Evolutionary conservation across 306 rosid genomes (phyloP), one percentile per base, ranked within the genome.

Genomic region (Fragaria vesca): DNA sequence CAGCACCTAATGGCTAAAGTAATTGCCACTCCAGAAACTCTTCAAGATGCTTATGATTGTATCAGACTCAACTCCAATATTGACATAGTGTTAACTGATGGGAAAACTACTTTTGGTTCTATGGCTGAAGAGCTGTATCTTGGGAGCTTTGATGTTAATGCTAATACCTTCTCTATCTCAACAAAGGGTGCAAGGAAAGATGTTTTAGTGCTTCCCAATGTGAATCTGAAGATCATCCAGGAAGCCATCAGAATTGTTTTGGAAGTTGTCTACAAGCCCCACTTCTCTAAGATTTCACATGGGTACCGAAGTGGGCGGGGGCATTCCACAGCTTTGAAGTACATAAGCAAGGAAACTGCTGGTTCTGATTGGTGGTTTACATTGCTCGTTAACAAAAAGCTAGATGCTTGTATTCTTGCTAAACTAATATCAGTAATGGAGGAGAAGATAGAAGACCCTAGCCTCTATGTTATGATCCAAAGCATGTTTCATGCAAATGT

Each of bases 301-400:
- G 98, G 98, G 9, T 88, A 92, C 66, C 88, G 97, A 60, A 94
- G 94, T 55, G 96, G 98, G n/a, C 84, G 91, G 79, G 98, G 96
- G n/a, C 86, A 86, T 28, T 72, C 75, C 4, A 69, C 87, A 0
- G 98, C 92, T 24, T 80, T 94, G 82, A 94, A 84, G 89, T 90
- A 89, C 80, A 75, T 94, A 50, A 84, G 86, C 78, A 90, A 90
- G 66, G 90, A 89, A 80, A 83, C 90, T n/a, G 42, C 62, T 52
- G 70, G 80, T 76, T 89, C 96, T 66, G 84, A 89, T 76, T 94
- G 98, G 97, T 94, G 96, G 98, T 94, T 92, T 74, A 88, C 96
- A 12, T 58, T 94, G 72, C 82, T 77, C 46, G 70, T 92, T 32
- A 80, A 50, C 76, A 94, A 89, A 85, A 85, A 85, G 82, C 46